Base-by-base conservation (phyloP, 2,329 filamentous ascomycete species). In the Trichoderma hamatum region DNA sequence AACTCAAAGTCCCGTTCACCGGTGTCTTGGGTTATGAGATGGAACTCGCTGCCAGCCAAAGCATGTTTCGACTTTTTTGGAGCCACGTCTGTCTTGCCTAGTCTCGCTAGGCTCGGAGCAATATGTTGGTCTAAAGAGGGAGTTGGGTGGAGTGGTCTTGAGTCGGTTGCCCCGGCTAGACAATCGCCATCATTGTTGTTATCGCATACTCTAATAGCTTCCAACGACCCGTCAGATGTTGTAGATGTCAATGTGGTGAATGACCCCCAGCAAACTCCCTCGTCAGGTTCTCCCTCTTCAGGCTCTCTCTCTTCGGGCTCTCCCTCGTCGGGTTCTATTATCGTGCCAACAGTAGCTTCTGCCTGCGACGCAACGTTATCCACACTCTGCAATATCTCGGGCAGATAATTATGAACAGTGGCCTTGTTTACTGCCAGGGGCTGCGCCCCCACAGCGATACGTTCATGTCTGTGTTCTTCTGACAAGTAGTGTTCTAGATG, bases 401-500 rank as follows among this genome's bases (percentile, higher is more conserved):
- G 36, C 1, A 67, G 34, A 5, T 59, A 67, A 7, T 4, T 59
- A 28, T 13, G 58, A 3, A 67, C 63, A 5, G 63, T 67, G n/a
- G 63, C 63, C 28, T 11, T 59, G 11, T 59, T 67, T 9, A 39
- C 28, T 14, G 39, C 63, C 34, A 59, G 26, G 13, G 54, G 34
- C 13, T 28, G 39, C n/a, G 10, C 4, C 13, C 54, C 63, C 7
- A 65, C 24, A 19, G 34, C 9, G 5, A 55, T 2, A 0, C 39
- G 28, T n/a, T 67, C 63, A 32, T 59, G 10, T 5, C 13, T n/a
- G 3, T 49, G 54, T n/a, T 67, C 63, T 51, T 59, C 54, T 5
- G 54, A 39, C 39, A 67, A n/a, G 5, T 67, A 67, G 1, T 21
- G 63, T n/a, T 39, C 63, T 2, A 67, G 14, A 11, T 54, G 63